These are phyloP conservation scores for Simplicillium aogashimaense DNA, from an alignment of 2,329 filamentous ascomycete genomes.

Conservation along the genomic window DNA sequence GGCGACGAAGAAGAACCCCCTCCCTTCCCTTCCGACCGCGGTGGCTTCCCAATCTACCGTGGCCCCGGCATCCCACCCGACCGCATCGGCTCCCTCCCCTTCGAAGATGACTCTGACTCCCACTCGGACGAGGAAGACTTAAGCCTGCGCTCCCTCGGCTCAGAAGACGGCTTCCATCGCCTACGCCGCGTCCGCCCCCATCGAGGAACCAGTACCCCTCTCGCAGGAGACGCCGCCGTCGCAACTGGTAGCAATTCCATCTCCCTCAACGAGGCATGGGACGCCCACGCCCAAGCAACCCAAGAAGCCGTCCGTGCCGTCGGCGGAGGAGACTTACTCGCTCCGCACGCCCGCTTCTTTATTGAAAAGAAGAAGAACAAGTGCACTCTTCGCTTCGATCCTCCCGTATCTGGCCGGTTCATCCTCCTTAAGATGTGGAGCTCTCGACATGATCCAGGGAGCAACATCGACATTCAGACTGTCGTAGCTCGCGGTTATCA, in stretches of 20 bases:
- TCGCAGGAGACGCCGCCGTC: slow-evolving; percentile 8
- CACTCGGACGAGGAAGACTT: slow-evolving; percentile 19
- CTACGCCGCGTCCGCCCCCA: slow-evolving; percentile 14
- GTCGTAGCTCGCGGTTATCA: slow-evolving; percentile 77
- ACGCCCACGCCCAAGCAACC: slow-evolving; percentile 41
- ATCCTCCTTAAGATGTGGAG: slow-evolving; percentile 89
- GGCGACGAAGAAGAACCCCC: slow-evolving; percentile 42
- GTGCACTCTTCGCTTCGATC: slow-evolving; percentile 79
- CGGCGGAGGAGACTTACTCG: slow-evolving; percentile 17
- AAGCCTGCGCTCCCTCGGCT: slow-evolving; percentile 9
- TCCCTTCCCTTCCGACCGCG: slow-evolving; percentile 5
- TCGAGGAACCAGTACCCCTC: slow-evolving; percentile 11
- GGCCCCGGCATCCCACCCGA: slow-evolving; percentile 21
- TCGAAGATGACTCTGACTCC: slow-evolving; percentile 35
- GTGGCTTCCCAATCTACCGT: neutral
- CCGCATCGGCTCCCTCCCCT: slow-evolving; percentile 43
- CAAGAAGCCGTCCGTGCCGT: slow-evolving; percentile 48
- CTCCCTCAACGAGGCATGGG: slow-evolving; percentile 24
- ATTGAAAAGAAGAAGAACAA: slow-evolving; percentile 76
- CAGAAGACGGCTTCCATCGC: slow-evolving; percentile 15
- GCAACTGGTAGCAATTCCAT: slow-evolving; percentile 3
- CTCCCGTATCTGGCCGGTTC: slow-evolving; percentile 70
- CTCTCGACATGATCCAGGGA: slow-evolving; percentile 50
- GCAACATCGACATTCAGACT: slow-evolving; percentile 84
- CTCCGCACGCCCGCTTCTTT: slow-evolving; percentile 60